Base-by-base conservation (phyloP, 805 yeast species). In the Pichia paraexigua region DNA sequence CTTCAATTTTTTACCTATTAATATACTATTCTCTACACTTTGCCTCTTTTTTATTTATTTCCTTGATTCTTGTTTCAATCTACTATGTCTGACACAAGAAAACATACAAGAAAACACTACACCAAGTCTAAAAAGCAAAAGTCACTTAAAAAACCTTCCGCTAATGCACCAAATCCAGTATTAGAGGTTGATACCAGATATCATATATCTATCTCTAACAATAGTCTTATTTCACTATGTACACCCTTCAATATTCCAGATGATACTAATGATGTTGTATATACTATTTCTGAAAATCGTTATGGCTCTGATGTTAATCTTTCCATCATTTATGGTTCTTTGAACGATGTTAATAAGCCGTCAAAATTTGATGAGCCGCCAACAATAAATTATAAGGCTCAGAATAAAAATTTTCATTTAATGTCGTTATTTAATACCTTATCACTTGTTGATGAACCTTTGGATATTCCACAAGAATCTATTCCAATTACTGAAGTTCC, bases 181-280 rank as follows among this genome's bases (percentile, higher is more conserved):
- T 6, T 35, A 17, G 39, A n/a, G 3, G 20, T n/a, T 8, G 39
- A 35, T 35, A n/a, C 20, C 8, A 35, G 20, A 35, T 2, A 35
- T 2, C 39, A 35, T 11, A 8, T 35, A n/a, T 17, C 39, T 7
- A 35, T 35, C 7, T 35, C 39, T 8, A 35, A 35, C n/a, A 20
- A 35, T 35, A 15, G 60, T 42, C 32, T 60, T n/a, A 55, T 57
- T 13, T 54, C 65, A 1, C 50, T 59, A 7, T 61, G 64, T 47
- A 56, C 59, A 2, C 65, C 65, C 0, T 59, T 63, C 43, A 45
- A 48, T 1, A 37, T 60, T n/a, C 57, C 64, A 5, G 56, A 56
- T 12, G 48, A 52, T 22, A 50, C 48, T 43, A 25, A 43, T 20
- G 41, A 35, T 35, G 11, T 7, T n/a, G 18, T 35, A 2, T 35